Evolutionary conservation across 345 rosid species (phyloP).

Genomic region (Rhizophora apiculata): DNA sequence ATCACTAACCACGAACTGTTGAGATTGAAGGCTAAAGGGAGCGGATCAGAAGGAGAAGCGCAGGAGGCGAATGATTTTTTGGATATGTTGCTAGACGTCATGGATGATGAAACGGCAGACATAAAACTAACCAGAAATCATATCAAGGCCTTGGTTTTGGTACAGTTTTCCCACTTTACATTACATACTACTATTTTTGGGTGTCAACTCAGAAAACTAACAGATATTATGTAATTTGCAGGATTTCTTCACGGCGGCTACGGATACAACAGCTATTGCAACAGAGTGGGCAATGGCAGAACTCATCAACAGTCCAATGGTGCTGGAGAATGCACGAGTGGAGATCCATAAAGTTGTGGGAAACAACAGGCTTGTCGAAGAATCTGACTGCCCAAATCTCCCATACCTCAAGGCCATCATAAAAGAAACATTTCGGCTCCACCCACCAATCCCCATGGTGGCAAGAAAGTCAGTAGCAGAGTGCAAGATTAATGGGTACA

Average conservation of each 20-base stretch:
- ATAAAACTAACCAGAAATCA: conserved; percentile 26
- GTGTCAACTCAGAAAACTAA: conserved; percentile 37
- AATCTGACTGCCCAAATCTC: no score
- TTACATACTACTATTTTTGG: neutral
- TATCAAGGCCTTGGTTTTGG: conserved; percentile 34
- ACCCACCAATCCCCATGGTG: conserved; percentile 43
- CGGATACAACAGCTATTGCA: no score
- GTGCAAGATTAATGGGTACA: conserved; percentile 24
- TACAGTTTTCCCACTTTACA: neutral
- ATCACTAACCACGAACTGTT: no score
- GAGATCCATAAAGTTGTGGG: no score
- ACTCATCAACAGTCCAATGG: no score
- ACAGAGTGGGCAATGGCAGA: no score
- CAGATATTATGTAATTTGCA: conserved; percentile 26
- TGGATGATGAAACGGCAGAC: conserved; percentile 24
- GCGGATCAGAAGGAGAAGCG: neutral
- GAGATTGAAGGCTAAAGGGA: conserved; percentile 12
- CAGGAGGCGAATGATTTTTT: conserved; percentile 33
- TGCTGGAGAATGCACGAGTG: no score
- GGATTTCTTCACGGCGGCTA: no score
- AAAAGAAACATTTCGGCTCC: conserved; percentile 43
- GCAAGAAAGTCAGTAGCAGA: conserved; percentile 22
- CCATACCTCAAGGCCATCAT: no score
- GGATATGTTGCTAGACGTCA: conserved; percentile 30
- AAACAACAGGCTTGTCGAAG: no score